A percentile compares a stretch with the other conserved stretches of the same genome.
These are phyloP conservation scores for Lodderomyces parapsilosis DNA, from an alignment of 1,139 yeast species.

Conservation along the genomic window DNA sequence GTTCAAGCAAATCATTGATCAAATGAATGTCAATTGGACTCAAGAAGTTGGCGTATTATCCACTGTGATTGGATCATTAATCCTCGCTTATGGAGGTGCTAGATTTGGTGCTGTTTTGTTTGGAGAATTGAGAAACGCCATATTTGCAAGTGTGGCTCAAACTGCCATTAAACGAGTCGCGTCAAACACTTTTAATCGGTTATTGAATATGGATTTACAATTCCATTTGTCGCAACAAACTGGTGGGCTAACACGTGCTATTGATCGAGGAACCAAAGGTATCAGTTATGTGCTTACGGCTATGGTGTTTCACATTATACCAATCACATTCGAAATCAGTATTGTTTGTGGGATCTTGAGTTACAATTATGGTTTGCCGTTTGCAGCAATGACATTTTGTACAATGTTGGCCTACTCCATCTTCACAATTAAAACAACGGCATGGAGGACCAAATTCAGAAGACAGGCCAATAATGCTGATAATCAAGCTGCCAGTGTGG, in stretches of 20 bases:
- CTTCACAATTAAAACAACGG: constrained; percentile 88
- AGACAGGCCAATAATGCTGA: constrained; percentile 92
- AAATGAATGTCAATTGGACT: constrained; percentile 90
- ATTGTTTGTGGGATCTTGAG: constrained; percentile 93
- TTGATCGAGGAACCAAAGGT: constrained; percentile 97
- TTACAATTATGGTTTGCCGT: constrained; percentile 84
- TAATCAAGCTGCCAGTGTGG: constrained; percentile 90
- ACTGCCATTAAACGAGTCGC: constrained; percentile 92
- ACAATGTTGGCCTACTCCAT: constrained; percentile 87
- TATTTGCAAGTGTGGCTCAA: constrained; percentile 94
- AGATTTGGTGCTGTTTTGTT: constrained; percentile 91
- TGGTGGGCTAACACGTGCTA: constrained; percentile 94
- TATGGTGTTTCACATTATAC: constrained; percentile 95
- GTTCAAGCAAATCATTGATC: constrained; percentile 85
- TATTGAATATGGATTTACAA: constrained; percentile 80
- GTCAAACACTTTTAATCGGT: constrained; percentile 77
- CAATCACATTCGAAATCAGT: constrained; percentile 86
- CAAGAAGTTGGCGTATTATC: constrained; percentile 58
- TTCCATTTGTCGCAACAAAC: constrained; percentile 92
- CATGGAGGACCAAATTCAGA: constrained; percentile 95
- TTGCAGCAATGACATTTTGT: constrained; percentile 83
- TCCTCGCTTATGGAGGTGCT: constrained; percentile 90
- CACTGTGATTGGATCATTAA: constrained; percentile 67
- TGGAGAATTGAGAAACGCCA: constrained; percentile 92
- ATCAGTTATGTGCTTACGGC: constrained; percentile 90